Base-by-base conservation (phyloP, 345 rosid genomes). In the Pugionium dolabratum region DNA sequence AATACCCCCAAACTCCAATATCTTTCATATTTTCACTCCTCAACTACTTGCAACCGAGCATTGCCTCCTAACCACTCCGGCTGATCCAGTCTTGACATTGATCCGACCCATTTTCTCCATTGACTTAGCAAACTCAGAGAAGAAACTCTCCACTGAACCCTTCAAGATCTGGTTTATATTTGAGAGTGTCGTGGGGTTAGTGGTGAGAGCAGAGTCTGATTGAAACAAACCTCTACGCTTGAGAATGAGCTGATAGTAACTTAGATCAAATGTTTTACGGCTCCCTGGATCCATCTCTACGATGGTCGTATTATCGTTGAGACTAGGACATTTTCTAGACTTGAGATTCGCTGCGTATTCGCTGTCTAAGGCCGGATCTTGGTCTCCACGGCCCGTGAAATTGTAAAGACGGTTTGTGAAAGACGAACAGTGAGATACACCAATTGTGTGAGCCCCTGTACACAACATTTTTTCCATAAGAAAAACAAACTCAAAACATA, bases 221-320 rank as follows among this genome's bases (percentile, higher is more conserved):
- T 81, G 80, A 66, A 89, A 89, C 4, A 87, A 81, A 7, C 98
- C 96, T 48, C 93, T 76, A 66, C 93, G 81, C 62, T 87, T 87
- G 4, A 80, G 77, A n/a, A 92, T 56, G 0, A 63, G 78, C 2
- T 62, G 64, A 76, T 84, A 92, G 75, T 86, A 86, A 68, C 85
- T 74, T 1, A 87, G 84, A 75, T 92, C 96, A 44, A 92, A 92
- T 7, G 93, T 83, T 64, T 64, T 86, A 3, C 79, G 77, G 48
- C 96, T 89, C 6, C 96, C 96, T 0, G 98, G 95, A 61, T 92
- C 88, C 90, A 92, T 87, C 60, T 87, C 95, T 1, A 85, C 82
- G 6, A 72, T 80, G n/a, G 93, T 92, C 9, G 81, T 68, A 4
- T 75, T 84, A 44, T 93, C 94, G 42, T 62, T 86, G 4, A 65